Evolutionary conservation across 2,329 filamentous ascomycete species (phyloP), one percentile per base, ranked within the genome.

Genomic region (Dothidotthia symphoricarpi): DNA sequence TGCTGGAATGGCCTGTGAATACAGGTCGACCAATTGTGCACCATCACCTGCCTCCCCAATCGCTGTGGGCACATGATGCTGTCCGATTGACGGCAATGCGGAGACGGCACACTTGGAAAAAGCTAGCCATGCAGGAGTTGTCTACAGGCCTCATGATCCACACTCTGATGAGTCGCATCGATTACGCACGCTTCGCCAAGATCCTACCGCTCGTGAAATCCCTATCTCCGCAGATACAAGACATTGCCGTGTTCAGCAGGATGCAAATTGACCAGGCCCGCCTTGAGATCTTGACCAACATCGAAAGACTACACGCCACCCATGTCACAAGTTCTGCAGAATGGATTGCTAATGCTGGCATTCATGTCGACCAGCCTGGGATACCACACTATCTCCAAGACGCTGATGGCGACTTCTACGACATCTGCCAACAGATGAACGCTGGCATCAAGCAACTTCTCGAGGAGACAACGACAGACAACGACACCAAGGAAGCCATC

Each of bases 41-140:
- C 3, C 41, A 62, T 19, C 47, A 66, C 36, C 48, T 74, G 16
- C 64, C 71, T 6, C 72, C 72, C 3, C 68, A 74, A 36, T 75
- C 71, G 3, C 51, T 74, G 16, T 75, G 71, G 56, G 68, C 72
- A 2, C 36, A 52, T 0, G 57, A 64, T n/a, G 13, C 36, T 7
- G 35, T 52, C 11, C 68, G 66, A 12, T 31, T 43, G 24, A 61
- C 55, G 13, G 61, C 64, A 0, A 46, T 64, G 22, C 43, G 53
- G 8, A 58, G 45, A 25, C 51, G 60, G 24, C 69, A 67, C 49
- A 61, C 56, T 0, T 58, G 63, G 38, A 73, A 73, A 48, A 75
- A 75, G 52, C 34, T 71, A 30, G 61, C 66, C 26, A 61, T 61
- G 19, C 63, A 69, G 22, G 67, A 72, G 36, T 47, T 71, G 8